Conservation (phyloP, 257 asterid species). For the Ligustrum vulgare region DNA sequence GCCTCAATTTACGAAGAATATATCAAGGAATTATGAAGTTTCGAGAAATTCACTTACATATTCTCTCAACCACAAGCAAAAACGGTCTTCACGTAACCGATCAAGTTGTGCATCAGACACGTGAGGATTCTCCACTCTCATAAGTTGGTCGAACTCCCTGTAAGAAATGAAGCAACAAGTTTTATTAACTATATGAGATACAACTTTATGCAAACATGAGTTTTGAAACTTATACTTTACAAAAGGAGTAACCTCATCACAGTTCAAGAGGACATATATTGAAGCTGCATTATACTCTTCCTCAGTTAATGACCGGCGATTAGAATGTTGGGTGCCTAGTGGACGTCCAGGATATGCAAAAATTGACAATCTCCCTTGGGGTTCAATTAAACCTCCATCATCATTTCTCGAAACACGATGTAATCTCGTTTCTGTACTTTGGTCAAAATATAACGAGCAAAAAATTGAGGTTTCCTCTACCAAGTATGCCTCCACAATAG, state of each 20-base stretch:
- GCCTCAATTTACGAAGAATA: neutral
- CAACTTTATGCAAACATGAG: neutral
- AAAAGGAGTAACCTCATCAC: neutral
- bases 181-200: no score
- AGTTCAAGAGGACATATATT: neutral
- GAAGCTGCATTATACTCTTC: neutral
- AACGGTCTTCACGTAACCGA: neutral
- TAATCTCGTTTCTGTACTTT: neutral
- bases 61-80: neutral
- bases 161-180: neutral
- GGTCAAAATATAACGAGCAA: neutral
- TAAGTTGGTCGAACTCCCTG: neutral
- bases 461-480: neutral
- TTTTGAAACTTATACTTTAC: neutral
- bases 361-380: neutral
- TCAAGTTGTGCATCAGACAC: neutral
- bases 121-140: neutral
- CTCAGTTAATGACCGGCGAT: neutral
- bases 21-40: neutral
- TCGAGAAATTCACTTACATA: neutral
- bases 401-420: neutral
- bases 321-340: neutral
- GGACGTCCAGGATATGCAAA: neutral
- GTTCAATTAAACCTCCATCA: neutral
- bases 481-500: neutral